Conservation (phyloP, 768 basidiomycete genomes). For the Wakefieldia striispora region DNA sequence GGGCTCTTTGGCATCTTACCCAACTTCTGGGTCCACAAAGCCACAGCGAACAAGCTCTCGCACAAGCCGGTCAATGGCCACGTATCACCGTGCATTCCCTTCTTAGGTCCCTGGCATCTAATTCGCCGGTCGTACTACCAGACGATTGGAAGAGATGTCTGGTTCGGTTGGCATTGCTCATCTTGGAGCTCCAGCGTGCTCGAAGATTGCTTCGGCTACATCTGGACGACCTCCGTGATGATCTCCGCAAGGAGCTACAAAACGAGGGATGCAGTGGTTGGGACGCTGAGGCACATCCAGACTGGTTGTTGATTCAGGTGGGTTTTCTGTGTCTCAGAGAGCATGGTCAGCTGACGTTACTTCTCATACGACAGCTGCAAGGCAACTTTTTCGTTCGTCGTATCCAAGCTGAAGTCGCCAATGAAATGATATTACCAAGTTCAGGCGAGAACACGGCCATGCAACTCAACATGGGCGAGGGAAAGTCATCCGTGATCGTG, state of each 20-base stretch:
- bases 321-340: background rate
- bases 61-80: slow-evolving; percentile 37
- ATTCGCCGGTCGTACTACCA: slow-evolving; percentile 14
- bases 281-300: slow-evolving; percentile 25
- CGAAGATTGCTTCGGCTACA: slow-evolving; percentile 33
- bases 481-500: slow-evolving; percentile 49
- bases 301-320: slow-evolving; percentile 49
- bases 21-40: slow-evolving; percentile 13
- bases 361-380: slow-evolving; percentile 37
- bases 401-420: slow-evolving; percentile 41
- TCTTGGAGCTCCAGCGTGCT: slow-evolving; percentile 37
- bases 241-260: slow-evolving; percentile 28
- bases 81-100: slow-evolving; percentile 31
- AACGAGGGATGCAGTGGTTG: slow-evolving; percentile 25
- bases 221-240: slow-evolving; percentile 24
- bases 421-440: slow-evolving; percentile 46
- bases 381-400: slow-evolving; percentile 42
- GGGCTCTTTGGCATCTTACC: background rate
- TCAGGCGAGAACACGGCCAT: slow-evolving; percentile 37
- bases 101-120: slow-evolving; percentile 31
- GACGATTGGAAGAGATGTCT: slow-evolving; percentile 33
- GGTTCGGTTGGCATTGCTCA: slow-evolving; percentile 24
- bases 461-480: slow-evolving; percentile 61
- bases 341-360: no score
- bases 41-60: slow-evolving; percentile 17